Evolutionary conservation across 768 basidiomycete species (phyloP).

Genomic region (Amanita molliuscula): DNA sequence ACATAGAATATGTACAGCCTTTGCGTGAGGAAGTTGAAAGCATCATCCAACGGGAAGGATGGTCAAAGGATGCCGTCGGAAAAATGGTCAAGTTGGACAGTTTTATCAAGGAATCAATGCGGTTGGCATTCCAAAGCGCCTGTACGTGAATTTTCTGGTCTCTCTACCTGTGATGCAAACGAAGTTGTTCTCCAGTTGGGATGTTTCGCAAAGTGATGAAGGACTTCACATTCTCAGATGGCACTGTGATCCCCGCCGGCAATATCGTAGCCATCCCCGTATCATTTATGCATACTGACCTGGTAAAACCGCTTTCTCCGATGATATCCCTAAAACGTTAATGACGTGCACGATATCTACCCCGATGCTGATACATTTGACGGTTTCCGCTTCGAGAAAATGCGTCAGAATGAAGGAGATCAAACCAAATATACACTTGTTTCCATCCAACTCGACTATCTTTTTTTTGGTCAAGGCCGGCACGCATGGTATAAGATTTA

Average conservation of each 20-base stretch:
- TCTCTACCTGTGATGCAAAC: background rate
- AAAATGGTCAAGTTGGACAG: constrained; percentile 36
- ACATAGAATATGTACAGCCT: constrained; percentile 21
- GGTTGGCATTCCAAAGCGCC: constrained; percentile 15
- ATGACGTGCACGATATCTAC: constrained; percentile 19
- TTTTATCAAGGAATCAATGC: constrained; percentile 30
- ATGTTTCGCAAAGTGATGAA: constrained; percentile 22
- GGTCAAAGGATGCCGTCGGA: constrained; percentile 22
- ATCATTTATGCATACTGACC: constrained; percentile 8
- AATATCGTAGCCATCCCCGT: constrained; percentile 9
- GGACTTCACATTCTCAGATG: constrained; percentile 26
- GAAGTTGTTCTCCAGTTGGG: constrained; percentile 7
- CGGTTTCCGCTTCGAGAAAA: constrained; percentile 31
- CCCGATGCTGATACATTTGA: constrained; percentile 23
- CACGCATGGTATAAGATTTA: constrained; percentile 9
- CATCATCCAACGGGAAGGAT: constrained; percentile 25
- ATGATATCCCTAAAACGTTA: background rate
- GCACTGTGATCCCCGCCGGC: constrained; percentile 17
- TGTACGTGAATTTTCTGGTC: constrained; percentile 11
- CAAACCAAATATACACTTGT: too few species aligned
- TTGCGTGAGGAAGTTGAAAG: constrained; percentile 32
- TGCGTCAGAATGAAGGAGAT: too few species aligned
- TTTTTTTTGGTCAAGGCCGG: too few species aligned
- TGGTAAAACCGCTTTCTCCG: background rate
- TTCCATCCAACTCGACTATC: too few species aligned